Conservation (phyloP, 2,329 filamentous ascomycete genomes). For the Colletotrichum sp. region DNA sequence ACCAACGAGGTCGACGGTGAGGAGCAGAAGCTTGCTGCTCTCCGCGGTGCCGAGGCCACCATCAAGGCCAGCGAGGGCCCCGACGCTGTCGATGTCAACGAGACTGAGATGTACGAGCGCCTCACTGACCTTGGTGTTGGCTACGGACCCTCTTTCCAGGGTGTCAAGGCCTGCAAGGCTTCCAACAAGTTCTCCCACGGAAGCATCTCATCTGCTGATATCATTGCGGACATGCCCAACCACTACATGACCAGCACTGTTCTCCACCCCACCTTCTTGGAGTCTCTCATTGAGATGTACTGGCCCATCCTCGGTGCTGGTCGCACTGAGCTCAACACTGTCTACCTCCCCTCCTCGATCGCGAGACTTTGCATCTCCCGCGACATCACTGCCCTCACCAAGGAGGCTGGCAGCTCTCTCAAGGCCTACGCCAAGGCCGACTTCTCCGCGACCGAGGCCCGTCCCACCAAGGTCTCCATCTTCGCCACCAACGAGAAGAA, state of each 20-base stretch:
- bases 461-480: constrained; percentile 22
- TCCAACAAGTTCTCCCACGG: constrained; percentile 16
- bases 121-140: constrained; percentile 50
- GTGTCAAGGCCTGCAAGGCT: constrained; percentile 49
- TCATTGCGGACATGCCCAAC: constrained; percentile 24
- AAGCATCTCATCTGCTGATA: constrained; percentile 8
- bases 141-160: constrained; percentile 58
- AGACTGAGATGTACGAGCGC: constrained; percentile 46
- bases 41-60: constrained; percentile 32
- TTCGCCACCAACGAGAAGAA: constrained; percentile 21
- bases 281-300: constrained; percentile 27
- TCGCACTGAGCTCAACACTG: constrained; percentile 29
- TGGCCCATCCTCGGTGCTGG: constrained; percentile 37
- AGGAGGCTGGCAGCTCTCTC: constrained; percentile 34
- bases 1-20: constrained; percentile 44
- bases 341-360: constrained; percentile 38
- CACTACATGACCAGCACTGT: constrained; percentile 23
- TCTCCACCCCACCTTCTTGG: constrained; percentile 25
- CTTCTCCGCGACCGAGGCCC: constrained; percentile 15
- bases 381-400: constrained; percentile 34
- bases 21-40: constrained; percentile 26
- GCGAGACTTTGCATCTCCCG: constrained; percentile 29
- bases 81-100: constrained; percentile 25
- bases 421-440: constrained; percentile 22
- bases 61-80: constrained; percentile 31